Percentiles rank a stretch among this genome's conserved stretches.
These are phyloP conservation scores for Aspergillus kassunensis DNA, from an alignment of 495 filamentous ascomycete genomes.

Conservation along the genomic window DNA sequence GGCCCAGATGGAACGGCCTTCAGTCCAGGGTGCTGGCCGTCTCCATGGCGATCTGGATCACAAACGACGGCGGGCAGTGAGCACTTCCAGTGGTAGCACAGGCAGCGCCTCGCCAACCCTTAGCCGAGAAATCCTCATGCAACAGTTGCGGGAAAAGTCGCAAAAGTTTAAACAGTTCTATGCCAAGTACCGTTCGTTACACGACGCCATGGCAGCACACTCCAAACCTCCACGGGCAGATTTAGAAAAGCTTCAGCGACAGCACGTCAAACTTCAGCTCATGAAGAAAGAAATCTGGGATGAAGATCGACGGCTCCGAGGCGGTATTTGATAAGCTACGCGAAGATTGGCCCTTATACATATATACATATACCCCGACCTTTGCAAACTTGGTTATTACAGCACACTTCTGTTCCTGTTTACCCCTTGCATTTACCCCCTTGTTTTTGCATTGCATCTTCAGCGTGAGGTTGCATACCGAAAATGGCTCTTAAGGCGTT, in stretches of 20 bases:
- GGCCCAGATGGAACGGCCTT: slow-evolving; percentile 33
- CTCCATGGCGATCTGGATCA: slow-evolving; percentile 34
- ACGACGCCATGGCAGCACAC: slow-evolving; percentile 51
- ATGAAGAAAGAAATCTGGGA: slow-evolving; percentile 69
- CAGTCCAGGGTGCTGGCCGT: slow-evolving; percentile 22
- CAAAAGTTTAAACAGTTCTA: slow-evolving; percentile 60
- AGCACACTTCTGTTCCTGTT: slow-evolving; percentile 8
- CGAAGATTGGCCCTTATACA: too few species aligned
- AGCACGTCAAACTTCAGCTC: slow-evolving; percentile 54
- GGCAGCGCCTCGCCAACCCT: slow-evolving; percentile 45
- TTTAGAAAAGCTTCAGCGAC: slow-evolving; percentile 53
- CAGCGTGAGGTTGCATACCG: neutral
- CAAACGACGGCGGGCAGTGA: slow-evolving; percentile 45
- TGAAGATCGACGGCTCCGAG: slow-evolving; percentile 32
- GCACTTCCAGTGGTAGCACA: slow-evolving; percentile 46
- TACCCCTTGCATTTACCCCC: neutral
- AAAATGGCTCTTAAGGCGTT: slow-evolving; percentile 1
- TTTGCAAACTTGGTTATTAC: slow-evolving; percentile 6
- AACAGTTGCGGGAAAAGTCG: slow-evolving; percentile 51
- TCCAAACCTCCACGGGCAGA: slow-evolving; percentile 52
- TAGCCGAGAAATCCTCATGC: slow-evolving; percentile 36
- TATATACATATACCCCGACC: neutral
- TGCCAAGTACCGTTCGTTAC: slow-evolving; percentile 58
- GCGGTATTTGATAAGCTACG: too few species aligned
- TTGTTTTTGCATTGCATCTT: slow-evolving; percentile 6